A percentile compares a stretch with the other conserved stretches of the same genome.
These are phyloP conservation scores for Odonthalia washingtoniensis DNA, from an alignment of 31 red algal species.

Conservation along the genomic window DNA sequence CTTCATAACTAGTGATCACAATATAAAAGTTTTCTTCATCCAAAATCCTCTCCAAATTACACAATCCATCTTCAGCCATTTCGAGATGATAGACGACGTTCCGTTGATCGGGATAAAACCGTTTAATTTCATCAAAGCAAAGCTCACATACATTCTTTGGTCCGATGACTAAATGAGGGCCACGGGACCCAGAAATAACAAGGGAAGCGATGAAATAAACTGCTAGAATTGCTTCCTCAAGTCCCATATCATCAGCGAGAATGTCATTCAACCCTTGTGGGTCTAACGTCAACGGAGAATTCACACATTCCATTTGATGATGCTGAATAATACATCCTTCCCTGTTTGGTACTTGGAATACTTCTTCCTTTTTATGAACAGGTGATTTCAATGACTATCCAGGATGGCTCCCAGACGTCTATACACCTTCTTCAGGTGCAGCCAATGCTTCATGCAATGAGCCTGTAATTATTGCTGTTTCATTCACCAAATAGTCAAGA, in stretches of 20 bases:
- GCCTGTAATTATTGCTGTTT: constrained; percentile 41
- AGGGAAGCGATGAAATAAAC: constrained; percentile 72
- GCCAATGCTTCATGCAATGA: constrained; percentile 39
- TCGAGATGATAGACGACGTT: constrained; percentile 59
- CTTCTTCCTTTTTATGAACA: constrained; percentile 18
- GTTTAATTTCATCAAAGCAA: constrained; percentile 66
- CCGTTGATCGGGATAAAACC: constrained; percentile 62
- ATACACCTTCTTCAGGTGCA: background rate
- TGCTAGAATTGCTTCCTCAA: constrained; percentile 84
- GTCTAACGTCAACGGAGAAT: constrained; percentile 75
- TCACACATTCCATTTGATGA: constrained; percentile 73
- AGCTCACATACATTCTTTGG: constrained; percentile 70
- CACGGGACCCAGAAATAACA: constrained; percentile 51
- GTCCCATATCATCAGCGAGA: constrained; percentile 88
- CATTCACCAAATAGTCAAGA: constrained; percentile 53
- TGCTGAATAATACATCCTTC: constrained; percentile 49
- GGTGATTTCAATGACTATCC: background rate
- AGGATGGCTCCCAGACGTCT: constrained; percentile 17
- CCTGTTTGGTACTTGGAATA: too few relatives aligned
- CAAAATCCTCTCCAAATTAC: constrained; percentile 47
- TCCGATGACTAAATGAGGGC: constrained; percentile 73
- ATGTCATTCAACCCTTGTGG: constrained; percentile 76
- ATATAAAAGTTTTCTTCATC: constrained; percentile 72
- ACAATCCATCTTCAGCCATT: constrained; percentile 42
- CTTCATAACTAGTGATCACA: constrained; percentile 82